phyloP scores from a whole-genome alignment of 768 basidiomycete species.

The Chlorophyllum brunneum region DNA sequence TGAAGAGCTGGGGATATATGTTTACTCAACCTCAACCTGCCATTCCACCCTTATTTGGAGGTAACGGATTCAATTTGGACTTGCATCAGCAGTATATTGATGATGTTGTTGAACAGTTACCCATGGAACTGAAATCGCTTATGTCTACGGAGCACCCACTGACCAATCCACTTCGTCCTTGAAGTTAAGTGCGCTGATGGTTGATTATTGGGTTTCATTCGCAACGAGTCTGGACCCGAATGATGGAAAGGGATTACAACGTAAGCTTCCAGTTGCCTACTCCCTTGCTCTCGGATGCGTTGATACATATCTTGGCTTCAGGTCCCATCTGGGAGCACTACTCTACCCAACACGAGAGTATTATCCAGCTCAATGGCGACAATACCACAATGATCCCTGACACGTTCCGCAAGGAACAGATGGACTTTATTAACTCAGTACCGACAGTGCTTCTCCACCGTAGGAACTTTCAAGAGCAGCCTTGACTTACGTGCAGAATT shows the following conservation, averaged over 20 bases:
- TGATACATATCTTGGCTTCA: conserved; percentile 9
- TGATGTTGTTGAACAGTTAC: not conserved
- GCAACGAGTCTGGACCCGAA: conserved; percentile 35
- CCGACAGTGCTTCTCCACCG: conserved; percentile 21
- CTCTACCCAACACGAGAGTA: conserved; percentile 17
- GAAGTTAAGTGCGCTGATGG: conserved; percentile 29
- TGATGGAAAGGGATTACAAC: conserved; percentile 28
- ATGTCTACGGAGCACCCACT: conserved; percentile 29
- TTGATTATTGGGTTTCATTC: conserved; percentile 43
- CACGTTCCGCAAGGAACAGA: conserved; percentile 31
- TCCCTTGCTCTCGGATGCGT: not conserved
- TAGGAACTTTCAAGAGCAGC: conserved; percentile 16
- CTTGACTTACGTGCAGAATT: no score
- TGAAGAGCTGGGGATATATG: conserved; percentile 37
- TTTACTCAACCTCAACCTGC: conserved; percentile 36
- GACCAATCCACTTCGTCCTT: conserved; percentile 20
- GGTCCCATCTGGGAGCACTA: conserved; percentile 29
- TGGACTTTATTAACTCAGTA: conserved; percentile 31
- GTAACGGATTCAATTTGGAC: conserved; percentile 17
- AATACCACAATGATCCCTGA: conserved; percentile 34
- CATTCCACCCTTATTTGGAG: conserved; percentile 23
- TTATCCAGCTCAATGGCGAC: conserved; percentile 29
- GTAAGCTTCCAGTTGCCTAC: conserved; percentile 18
- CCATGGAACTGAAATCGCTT: conserved; percentile 27
- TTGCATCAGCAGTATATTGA: no score